These are phyloP conservation scores for Phyllosticta ampelicida DNA, from an alignment of 2,329 filamentous ascomycete genomes.

Conservation along the genomic window DNA sequence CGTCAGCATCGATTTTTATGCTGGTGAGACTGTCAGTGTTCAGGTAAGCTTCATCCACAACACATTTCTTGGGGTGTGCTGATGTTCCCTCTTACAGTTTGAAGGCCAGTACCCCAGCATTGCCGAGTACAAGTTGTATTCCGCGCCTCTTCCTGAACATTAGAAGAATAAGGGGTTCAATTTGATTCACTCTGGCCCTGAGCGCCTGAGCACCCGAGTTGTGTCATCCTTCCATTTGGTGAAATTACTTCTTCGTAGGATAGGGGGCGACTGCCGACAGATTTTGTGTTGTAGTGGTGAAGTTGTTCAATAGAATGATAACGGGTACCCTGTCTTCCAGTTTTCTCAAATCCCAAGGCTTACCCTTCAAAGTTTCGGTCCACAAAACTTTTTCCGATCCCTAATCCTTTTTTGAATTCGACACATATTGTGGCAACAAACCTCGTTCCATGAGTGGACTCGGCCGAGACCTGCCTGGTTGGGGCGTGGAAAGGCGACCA, in stretches of 20 bases:
- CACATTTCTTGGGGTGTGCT: not conserved
- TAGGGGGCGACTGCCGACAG: not conserved
- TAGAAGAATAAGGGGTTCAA: conserved; percentile 33
- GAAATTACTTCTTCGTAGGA: not conserved
- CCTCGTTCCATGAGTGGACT: not conserved
- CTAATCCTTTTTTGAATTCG: not conserved
- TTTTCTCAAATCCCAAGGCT: too few relatives aligned
- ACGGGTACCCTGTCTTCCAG: too few relatives aligned
- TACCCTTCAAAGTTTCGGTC: not conserved
- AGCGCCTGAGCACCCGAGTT: conserved; percentile 29
- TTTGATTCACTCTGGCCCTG: conserved; percentile 28
- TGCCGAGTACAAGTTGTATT: conserved; percentile 32
- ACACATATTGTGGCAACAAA: not conserved
- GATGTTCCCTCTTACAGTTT: conserved; percentile 9
- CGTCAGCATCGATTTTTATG: conserved; percentile 37
- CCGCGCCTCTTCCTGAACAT: conserved; percentile 28
- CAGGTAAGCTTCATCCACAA: conserved; percentile 5
- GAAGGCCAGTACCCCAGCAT: conserved; percentile 22
- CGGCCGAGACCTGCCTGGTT: not conserved
- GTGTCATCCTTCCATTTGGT: conserved; percentile 29
- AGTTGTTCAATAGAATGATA: too few relatives aligned
- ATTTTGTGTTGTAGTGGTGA: too few relatives aligned
- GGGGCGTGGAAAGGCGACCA: not conserved
- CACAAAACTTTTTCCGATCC: not conserved
- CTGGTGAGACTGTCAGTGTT: conserved; percentile 25